phyloP scores from a whole-genome alignment of 345 rosid genomes.

The Dipteronia dyeriana region DNA sequence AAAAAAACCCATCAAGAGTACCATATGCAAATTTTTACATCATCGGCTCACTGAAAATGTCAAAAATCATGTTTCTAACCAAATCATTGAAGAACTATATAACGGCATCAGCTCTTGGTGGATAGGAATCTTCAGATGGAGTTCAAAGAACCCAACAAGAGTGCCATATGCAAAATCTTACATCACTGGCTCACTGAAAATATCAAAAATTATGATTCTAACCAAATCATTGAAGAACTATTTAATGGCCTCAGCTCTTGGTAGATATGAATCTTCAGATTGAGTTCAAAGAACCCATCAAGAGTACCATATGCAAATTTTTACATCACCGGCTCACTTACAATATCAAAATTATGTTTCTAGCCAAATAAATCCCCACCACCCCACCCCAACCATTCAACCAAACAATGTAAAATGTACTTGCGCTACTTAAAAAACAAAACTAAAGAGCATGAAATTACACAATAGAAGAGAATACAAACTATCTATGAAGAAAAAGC shows the following conservation, averaged over 20 bases:
- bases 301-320: constrained; percentile 20
- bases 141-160: constrained; percentile 2
- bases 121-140: constrained; percentile 6
- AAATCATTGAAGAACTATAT: neutral
- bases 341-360: too few relatives aligned
- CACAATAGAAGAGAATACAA: neutral
- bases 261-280: constrained; percentile 9
- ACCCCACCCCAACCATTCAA: too few relatives aligned
- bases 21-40: constrained; percentile 15
- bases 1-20: constrained; percentile 16
- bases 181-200: neutral
- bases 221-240: neutral
- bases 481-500: too few relatives aligned
- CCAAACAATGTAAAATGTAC: too few relatives aligned
- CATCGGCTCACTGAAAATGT: neutral
- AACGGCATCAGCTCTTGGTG: constrained; percentile 6
- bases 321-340: neutral
- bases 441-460: too few relatives aligned
- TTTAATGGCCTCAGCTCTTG: neutral
- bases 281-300: neutral
- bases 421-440: too few relatives aligned
- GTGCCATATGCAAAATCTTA: constrained; percentile 14
- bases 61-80: neutral
- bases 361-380: too few relatives aligned
- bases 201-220: too few relatives aligned